phyloP scores from a whole-genome alignment of 129 eudicot species.

The Centella asiatica region DNA sequence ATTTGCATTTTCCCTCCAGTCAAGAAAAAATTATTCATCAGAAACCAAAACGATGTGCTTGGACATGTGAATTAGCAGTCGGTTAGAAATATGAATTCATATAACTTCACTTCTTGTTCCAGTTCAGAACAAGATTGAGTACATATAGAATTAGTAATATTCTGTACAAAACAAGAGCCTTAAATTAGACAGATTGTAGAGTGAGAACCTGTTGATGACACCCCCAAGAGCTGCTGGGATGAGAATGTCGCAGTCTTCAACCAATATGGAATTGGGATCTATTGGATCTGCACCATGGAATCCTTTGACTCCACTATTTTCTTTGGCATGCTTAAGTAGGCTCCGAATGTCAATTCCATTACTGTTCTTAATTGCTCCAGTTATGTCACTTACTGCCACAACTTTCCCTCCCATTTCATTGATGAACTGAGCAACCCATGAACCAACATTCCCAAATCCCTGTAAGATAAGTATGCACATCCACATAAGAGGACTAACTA shows the following conservation, averaged over 20 bases:
- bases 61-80: too few relatives aligned
- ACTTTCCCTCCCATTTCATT: conserved; percentile 70
- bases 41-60: too few relatives aligned
- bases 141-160: not conserved
- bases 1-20: conserved; percentile 53
- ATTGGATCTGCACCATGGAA: conserved; percentile 56
- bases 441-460: conserved; percentile 80
- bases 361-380: conserved; percentile 47
- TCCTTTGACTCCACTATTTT: conserved; percentile 31
- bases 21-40: not conserved
- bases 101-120: too few relatives aligned
- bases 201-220: conserved; percentile 58
- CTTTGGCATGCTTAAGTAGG: conserved; percentile 42
- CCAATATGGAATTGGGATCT: conserved; percentile 48
- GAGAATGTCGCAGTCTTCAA: conserved; percentile 65
- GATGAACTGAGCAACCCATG: conserved; percentile 61
- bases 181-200: too few relatives aligned
- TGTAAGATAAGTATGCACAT: conserved; percentile 2
- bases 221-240: conserved; percentile 73
- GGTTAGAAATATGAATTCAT: too few relatives aligned
- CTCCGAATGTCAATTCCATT: conserved; percentile 51
- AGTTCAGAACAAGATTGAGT: too few relatives aligned
- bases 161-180: not conserved
- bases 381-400: conserved; percentile 72
- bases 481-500: too few relatives aligned